A percentile compares a stretch with the other conserved stretches of the same genome.
Evolutionary conservation across 139 green algal species (phyloP).

Genomic region (Chlorella sp.): DNA sequence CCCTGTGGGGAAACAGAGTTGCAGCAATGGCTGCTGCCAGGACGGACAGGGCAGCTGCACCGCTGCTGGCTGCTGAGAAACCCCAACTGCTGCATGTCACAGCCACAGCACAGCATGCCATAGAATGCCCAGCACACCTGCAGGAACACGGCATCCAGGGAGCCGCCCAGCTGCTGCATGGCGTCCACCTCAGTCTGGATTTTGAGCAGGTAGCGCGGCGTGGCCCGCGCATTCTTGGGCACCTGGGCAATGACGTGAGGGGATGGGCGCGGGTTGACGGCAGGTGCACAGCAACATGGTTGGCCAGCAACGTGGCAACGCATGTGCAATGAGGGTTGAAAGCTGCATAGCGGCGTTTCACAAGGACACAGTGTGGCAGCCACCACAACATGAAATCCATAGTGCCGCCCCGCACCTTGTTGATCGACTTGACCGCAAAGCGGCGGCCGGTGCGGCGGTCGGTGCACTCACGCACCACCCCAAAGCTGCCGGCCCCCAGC

Average conservation of each 20-base stretch:
- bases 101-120: not conserved
- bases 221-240: conserved; percentile 79
- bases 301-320: too few relatives aligned
- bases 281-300: too few relatives aligned
- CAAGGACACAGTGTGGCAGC: too few relatives aligned
- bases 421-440: conserved; percentile 90
- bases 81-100: too few relatives aligned
- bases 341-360: too few relatives aligned
- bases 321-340: too few relatives aligned
- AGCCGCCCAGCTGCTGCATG: conserved; percentile 91
- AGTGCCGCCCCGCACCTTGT: conserved; percentile 66
- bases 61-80: too few relatives aligned
- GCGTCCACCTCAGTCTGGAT: conserved; percentile 93
- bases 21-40: too few relatives aligned
- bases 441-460: conserved; percentile 50
- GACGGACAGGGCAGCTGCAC: too few relatives aligned
- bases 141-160: conserved; percentile 85
- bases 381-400: too few relatives aligned
- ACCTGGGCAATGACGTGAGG: not conserved
- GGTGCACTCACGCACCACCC: conserved; percentile 83
- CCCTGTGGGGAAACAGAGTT: too few relatives aligned
- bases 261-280: too few relatives aligned
- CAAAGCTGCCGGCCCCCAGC: conserved; percentile 91
- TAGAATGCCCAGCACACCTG: conserved; percentile 44
- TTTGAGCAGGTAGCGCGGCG: conserved; percentile 93